Conservation (phyloP, 2,329 filamentous ascomycete species). For the Clarireedia paspali region DNA sequence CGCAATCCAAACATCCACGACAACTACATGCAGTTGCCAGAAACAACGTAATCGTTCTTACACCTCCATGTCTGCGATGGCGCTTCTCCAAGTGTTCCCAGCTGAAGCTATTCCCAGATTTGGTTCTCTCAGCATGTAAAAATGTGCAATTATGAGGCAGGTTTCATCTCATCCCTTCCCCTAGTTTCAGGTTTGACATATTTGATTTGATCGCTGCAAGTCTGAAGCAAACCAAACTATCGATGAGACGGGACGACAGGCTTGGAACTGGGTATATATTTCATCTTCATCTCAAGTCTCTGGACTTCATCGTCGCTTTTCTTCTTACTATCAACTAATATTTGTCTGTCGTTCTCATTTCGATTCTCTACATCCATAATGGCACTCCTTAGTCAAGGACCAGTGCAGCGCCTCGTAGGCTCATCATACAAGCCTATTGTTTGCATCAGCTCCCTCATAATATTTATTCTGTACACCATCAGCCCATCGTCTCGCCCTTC, state of each 20-base stretch:
- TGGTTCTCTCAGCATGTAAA: background rate
- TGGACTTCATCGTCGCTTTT: background rate
- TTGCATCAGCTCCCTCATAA: constrained; percentile 3
- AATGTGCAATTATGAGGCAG: background rate
- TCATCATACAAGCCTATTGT: constrained; percentile 6
- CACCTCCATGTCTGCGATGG: background rate
- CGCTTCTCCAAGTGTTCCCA: background rate
- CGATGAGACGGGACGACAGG: background rate
- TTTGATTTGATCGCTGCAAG: constrained; percentile 4
- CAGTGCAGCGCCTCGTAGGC: background rate
- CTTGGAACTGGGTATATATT: background rate
- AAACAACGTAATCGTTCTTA: background rate
- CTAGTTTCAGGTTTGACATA: background rate
- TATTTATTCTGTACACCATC: background rate
- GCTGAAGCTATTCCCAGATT: background rate
- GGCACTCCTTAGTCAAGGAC: background rate
- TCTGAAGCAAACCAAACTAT: background rate
- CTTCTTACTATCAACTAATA: background rate
- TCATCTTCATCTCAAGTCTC: background rate
- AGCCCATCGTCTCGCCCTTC: constrained; percentile 2
- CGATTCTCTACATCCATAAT: background rate
- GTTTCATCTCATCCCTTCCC: background rate
- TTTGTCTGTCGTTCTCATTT: background rate
- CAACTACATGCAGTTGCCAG: background rate
- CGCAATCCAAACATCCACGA: too few species aligned